Percentiles rank a stretch among this genome's conserved stretches.
phyloP scores from a whole-genome alignment of 768 basidiomycete genomes.

The Serendipita indica region DNA sequence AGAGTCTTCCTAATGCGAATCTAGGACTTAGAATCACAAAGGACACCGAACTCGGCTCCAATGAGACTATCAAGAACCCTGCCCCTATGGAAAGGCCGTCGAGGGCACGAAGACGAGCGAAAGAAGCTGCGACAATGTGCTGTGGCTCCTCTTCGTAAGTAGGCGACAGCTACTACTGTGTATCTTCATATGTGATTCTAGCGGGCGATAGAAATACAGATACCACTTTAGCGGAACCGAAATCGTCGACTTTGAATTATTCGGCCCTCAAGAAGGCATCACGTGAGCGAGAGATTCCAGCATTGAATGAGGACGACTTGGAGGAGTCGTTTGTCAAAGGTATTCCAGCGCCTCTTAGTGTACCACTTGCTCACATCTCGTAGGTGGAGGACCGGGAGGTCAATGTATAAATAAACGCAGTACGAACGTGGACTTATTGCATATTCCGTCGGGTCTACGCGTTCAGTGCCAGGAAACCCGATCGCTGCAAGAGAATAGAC shows the following conservation, averaged over 20 bases:
- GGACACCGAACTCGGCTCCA: slow-evolving; percentile 78
- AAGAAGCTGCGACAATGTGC: slow-evolving; percentile 23
- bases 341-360: slow-evolving; percentile 22
- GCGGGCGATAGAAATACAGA: slow-evolving; percentile 8
- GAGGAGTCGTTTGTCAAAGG: slow-evolving; percentile 81
- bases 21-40: slow-evolving; percentile 57
- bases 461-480: slow-evolving; percentile 82
- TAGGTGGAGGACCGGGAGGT: slow-evolving; percentile 88
- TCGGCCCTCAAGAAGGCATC: slow-evolving; percentile 60
- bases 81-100: slow-evolving; percentile 31
- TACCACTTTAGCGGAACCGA: slow-evolving; percentile 14
- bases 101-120: slow-evolving; percentile 30
- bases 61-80: slow-evolving; percentile 58
- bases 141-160: slow-evolving; percentile 4
- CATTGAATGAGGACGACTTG: slow-evolving; percentile 64
- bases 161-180: not conserved
- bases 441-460: slow-evolving; percentile 77
- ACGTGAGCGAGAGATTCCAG: slow-evolving; percentile 45
- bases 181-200: not conserved
- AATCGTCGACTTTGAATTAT: slow-evolving; percentile 33
- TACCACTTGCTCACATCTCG: not conserved
- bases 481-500: slow-evolving; percentile 64
- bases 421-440: slow-evolving; percentile 56
- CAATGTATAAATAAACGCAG: slow-evolving; percentile 94
- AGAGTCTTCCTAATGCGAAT: not conserved